Base-by-base conservation (phyloP, 1,139 yeast species). In the Spathaspora sp. region DNA sequence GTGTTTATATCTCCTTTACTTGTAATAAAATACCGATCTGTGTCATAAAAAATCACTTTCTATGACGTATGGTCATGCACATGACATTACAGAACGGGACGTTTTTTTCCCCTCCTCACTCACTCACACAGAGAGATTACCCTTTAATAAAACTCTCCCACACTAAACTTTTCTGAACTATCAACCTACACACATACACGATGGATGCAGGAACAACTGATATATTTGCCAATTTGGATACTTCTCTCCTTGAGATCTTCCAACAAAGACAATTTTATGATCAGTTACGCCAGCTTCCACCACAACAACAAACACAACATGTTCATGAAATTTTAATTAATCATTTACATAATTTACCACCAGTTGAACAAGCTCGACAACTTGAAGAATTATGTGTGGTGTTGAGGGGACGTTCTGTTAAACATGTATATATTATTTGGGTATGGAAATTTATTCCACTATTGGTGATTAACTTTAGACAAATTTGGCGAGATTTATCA, bases 391-490 rank as follows among this genome's bases (percentile, higher is more conserved):
- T 36, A 10, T 31, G 16, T 6, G 9, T 13, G 7, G 24, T 34
- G 13, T 8, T 38, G 23, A 42, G 34, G 10, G 29, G 3, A 10
- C 5, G 23, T 20, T 4, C 23, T 20, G 20, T 43, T 11, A 40
- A 20, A 7, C 27, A 43, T 33, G 23, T 45, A 7, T 42, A 47
- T 20, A 27, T 58, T 1, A 39, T 52, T 44, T 61, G 64, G 63
- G 43, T 45, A 15, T 54, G 48, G 46, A 60, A 47, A 8, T 44
- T 45, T 3, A 37, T 69, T 2, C 73, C 75, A 0, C 50, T 68
- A 10, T 68, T 72, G 1, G 54, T 64, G 6, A 55, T 69, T 29
- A 55, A 60, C 42, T 68, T 59, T 44, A 41, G 56, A 3, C 57
- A 56, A 15, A 45, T 65, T 23, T 67, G 70, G 70, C 49, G 54